phyloP scores from a whole-genome alignment of 2,329 filamentous ascomycete species.

The Dryadomyces sulphureus region DNA sequence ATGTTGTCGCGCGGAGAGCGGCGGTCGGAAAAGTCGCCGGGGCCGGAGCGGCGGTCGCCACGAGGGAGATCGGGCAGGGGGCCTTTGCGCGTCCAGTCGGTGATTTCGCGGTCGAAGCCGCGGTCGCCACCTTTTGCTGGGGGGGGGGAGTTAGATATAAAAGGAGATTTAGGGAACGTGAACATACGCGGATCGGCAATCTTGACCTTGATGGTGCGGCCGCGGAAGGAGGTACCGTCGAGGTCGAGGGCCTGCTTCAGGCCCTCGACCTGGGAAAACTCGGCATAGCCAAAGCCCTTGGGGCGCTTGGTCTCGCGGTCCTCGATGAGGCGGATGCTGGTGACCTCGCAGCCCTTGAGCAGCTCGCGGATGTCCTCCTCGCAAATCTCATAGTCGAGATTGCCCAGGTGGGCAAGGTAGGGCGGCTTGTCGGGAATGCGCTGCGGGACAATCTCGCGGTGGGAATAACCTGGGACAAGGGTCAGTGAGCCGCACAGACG shows the following conservation, averaged over 20 bases:
- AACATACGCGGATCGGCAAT: constrained; percentile 92
- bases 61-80: constrained; percentile 35
- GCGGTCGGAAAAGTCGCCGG: constrained; percentile 46
- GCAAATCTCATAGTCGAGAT: constrained; percentile 89
- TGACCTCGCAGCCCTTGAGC: constrained; percentile 71
- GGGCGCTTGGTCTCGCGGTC: constrained; percentile 87
- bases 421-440: constrained; percentile 77
- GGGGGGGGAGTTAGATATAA: neutral
- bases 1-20: constrained; percentile 53
- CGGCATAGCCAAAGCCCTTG: constrained; percentile 96
- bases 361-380: constrained; percentile 72
- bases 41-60: constrained; percentile 29
- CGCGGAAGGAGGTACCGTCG: constrained; percentile 71
- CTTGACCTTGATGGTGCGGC: constrained; percentile 81
- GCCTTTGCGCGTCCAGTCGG: constrained; percentile 86
- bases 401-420: constrained; percentile 90
- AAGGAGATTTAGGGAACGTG: neutral
- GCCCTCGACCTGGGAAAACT: constrained; percentile 77
- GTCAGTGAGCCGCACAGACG: neutral
- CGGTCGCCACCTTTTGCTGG: constrained; percentile 66
- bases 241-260: constrained; percentile 80
- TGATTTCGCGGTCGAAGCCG: constrained; percentile 63
- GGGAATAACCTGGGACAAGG: constrained; percentile 25
- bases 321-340: constrained; percentile 89
- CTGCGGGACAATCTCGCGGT: constrained; percentile 59